Percentiles rank a stretch among this genome's conserved stretches.
phyloP scores from a whole-genome alignment of 495 filamentous ascomycete genomes.

The Penicillium silybi region DNA sequence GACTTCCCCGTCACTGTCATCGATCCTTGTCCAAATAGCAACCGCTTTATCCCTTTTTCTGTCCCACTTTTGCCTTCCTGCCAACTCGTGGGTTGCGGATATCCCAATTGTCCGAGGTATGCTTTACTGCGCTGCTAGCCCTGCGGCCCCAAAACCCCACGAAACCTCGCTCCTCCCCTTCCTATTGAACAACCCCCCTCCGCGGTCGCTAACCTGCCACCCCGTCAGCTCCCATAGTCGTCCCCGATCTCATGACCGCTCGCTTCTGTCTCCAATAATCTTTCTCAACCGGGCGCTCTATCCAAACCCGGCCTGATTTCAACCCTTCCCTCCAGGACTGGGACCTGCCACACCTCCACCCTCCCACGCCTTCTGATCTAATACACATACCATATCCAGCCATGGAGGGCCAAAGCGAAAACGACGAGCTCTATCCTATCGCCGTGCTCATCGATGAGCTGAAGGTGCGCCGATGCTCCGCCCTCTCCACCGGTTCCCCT shows the following conservation, averaged over 20 bases:
- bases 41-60: conserved; percentile 1
- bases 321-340: conserved; percentile 26
- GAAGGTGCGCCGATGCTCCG: conserved; percentile 60
- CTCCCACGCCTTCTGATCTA: conserved; percentile 20
- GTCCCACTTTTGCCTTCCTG: not conserved
- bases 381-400: conserved; percentile 25
- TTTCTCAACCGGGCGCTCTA: conserved; percentile 23
- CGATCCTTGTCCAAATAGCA: not conserved
- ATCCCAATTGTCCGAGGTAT: conserved; percentile 30
- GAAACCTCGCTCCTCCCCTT: conserved; percentile 40
- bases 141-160: conserved; percentile 44
- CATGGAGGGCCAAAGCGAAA: conserved; percentile 73
- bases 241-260: conserved; percentile 14
- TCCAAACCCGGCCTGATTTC: conserved; percentile 15
- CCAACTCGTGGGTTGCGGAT: not conserved
- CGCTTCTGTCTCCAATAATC: conserved; percentile 8
- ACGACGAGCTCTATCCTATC: conserved; percentile 98
- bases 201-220: conserved; percentile 10
- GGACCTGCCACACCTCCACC: conserved; percentile 31
- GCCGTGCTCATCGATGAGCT: conserved; percentile 98
- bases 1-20: conserved; percentile 3
- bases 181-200: conserved; percentile 9
- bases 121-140: conserved; percentile 21
- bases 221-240: not conserved
- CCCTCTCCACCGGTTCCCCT: conserved; percentile 5